A percentile compares a stretch with the other conserved stretches of the same genome.
Conservation (phyloP, 73 alveolate species). For the Paramecium tetraurelia region DNA sequence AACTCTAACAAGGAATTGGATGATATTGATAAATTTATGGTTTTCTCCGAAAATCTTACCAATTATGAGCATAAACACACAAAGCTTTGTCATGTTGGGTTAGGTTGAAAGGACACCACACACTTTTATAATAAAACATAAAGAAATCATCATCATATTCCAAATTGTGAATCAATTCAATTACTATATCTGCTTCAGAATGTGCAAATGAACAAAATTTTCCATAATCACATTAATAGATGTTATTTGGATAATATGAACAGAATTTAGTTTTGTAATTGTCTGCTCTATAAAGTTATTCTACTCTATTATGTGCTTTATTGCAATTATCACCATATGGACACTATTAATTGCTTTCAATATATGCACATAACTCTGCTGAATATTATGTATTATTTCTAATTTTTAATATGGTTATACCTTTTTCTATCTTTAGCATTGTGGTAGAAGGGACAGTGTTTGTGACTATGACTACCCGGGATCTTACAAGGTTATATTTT, state of each 20-base stretch:
- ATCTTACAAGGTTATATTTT: constrained; percentile 79
- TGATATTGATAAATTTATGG: constrained; percentile 79
- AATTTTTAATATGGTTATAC: neutral
- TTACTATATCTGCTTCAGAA: constrained; percentile 76
- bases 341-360: constrained; percentile 75
- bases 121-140: constrained; percentile 90
- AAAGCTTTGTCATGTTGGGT: constrained; percentile 89
- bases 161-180: constrained; percentile 78
- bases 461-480: constrained; percentile 70
- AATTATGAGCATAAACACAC: constrained; percentile 97
- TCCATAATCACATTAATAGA: constrained; percentile 80
- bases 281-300: constrained; percentile 85
- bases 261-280: constrained; percentile 88
- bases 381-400: constrained; percentile 57
- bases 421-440: constrained; percentile 78
- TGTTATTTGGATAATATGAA: constrained; percentile 74
- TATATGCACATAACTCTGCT: constrained; percentile 74
- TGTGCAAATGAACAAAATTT: constrained; percentile 89
- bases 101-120: constrained; percentile 94
- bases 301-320: constrained; percentile 87
- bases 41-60: constrained; percentile 94
- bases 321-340: constrained; percentile 76
- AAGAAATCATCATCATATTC: constrained; percentile 78
- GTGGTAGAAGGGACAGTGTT: constrained; percentile 82
- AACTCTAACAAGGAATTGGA: constrained; percentile 70